Percentiles rank a stretch among this genome's conserved stretches.
Conservation (phyloP, 148 eudicot species). For the Linanthus parryae region DNA sequence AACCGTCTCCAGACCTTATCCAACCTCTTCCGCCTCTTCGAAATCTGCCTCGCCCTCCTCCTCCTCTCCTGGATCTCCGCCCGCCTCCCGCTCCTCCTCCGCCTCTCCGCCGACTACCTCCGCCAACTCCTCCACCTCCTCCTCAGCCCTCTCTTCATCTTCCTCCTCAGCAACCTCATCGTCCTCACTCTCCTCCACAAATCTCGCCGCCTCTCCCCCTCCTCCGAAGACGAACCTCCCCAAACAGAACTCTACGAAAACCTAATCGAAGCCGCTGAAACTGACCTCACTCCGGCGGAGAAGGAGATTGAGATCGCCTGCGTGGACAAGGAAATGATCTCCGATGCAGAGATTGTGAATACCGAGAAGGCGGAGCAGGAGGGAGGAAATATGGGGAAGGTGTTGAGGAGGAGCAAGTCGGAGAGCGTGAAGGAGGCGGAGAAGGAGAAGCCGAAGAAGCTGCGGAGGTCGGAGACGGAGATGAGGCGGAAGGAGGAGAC, state of each 20-base stretch:
- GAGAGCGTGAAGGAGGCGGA: constrained; percentile 31
- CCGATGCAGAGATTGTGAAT: no score
- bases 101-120: constrained; percentile 37
- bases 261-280: background rate
- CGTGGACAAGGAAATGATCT: constrained; percentile 56
- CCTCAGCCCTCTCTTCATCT: constrained; percentile 48
- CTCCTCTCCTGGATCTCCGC: constrained; percentile 46
- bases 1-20: constrained; percentile 27
- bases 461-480: constrained; percentile 17
- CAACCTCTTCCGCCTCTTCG: constrained; percentile 45
- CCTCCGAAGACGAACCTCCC: no score
- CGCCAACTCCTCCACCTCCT: constrained; percentile 23
- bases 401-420: constrained; percentile 28
- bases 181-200: constrained; percentile 51
- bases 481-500: constrained; percentile 33
- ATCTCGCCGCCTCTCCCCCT: no score
- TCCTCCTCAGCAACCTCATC: constrained; percentile 55
- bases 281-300: background rate
- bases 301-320: constrained; percentile 28
- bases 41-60: constrained; percentile 23
- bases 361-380: no score
- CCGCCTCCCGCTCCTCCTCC: constrained; percentile 48
- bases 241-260: constrained; percentile 11
- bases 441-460: constrained; percentile 28
- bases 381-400: no score